phyloP scores from a whole-genome alignment of 2,329 filamentous ascomycete genomes.

The Neopestalotiopsis sp. region DNA sequence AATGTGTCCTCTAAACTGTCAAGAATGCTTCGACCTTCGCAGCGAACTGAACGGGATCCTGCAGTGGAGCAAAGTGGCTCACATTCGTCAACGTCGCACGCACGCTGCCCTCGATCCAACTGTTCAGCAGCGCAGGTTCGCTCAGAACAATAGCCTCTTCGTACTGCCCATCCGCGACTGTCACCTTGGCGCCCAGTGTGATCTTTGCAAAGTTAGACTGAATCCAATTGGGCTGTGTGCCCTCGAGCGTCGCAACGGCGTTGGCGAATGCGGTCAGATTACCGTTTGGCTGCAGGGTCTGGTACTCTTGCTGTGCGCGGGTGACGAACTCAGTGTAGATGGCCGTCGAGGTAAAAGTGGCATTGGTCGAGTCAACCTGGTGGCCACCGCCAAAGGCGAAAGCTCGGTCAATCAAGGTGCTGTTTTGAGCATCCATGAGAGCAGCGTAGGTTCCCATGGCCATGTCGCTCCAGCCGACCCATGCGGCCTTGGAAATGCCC shows the following conservation, averaged over 20 bases:
- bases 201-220: constrained; percentile 35
- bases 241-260: constrained; percentile 44
- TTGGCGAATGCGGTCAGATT: constrained; percentile 43
- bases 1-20: constrained; percentile 18
- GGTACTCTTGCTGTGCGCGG: constrained; percentile 43
- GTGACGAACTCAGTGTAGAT: constrained; percentile 42
- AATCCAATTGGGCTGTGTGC: constrained; percentile 38
- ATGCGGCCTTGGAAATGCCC: constrained; percentile 37
- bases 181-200: constrained; percentile 33
- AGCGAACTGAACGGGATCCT: constrained; percentile 44
- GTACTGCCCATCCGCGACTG: constrained; percentile 37
- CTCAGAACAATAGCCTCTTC: constrained; percentile 47
- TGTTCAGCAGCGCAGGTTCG: constrained; percentile 40
- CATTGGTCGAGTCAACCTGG: constrained; percentile 40
- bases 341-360: constrained; percentile 37
- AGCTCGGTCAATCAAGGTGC: constrained; percentile 42
- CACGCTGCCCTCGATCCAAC: constrained; percentile 43
- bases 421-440: constrained; percentile 35
- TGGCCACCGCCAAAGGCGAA: constrained; percentile 45
- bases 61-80: constrained; percentile 49
- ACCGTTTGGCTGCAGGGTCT: constrained; percentile 39
- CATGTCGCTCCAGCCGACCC: constrained; percentile 49
- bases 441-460: constrained; percentile 43
- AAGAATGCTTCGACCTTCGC: constrained; percentile 31
- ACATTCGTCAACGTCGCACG: constrained; percentile 42